These are phyloP conservation scores for Holtermannia corniformis DNA, from an alignment of 768 basidiomycete genomes.

Conservation along the genomic window DNA sequence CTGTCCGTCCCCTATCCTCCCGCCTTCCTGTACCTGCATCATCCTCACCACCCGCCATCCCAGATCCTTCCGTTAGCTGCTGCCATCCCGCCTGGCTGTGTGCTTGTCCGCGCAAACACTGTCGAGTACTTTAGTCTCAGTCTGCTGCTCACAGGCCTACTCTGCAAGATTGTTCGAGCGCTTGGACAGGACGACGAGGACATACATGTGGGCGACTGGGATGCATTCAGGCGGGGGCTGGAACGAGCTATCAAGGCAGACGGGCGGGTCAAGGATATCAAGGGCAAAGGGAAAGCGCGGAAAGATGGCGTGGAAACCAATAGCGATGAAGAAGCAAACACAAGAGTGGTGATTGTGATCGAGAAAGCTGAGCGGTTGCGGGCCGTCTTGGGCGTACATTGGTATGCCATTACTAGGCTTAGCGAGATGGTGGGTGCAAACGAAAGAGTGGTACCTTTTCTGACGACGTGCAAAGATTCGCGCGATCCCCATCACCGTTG, in stretches of 20 bases:
- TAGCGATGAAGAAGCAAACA: background rate
- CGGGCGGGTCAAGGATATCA: background rate
- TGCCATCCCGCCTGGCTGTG: background rate
- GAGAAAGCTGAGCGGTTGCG: constrained; percentile 25
- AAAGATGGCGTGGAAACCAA: constrained; percentile 8
- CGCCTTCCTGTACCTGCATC: constrained; percentile 37
- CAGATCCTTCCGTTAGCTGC: background rate
- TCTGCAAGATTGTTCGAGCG: constrained; percentile 7
- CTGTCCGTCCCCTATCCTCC: constrained; percentile 18
- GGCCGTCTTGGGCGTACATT: constrained; percentile 20
- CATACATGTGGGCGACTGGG: constrained; percentile 17
- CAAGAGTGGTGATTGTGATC: constrained; percentile 13
- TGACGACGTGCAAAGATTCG: background rate
- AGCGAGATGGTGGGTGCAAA: constrained; percentile 23
- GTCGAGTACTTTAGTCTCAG: constrained; percentile 23
- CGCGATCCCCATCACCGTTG: constrained; percentile 19
- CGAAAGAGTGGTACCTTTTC: no score
- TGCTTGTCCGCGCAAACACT: constrained; percentile 8
- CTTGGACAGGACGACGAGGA: background rate
- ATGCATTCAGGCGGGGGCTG: constrained; percentile 18
- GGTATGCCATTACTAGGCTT: constrained; percentile 29
- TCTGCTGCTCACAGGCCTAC: constrained; percentile 20
- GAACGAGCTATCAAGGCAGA: background rate
- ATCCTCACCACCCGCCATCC: constrained; percentile 34
- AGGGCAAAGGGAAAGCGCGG: constrained; percentile 13